A percentile compares a stretch with the other conserved stretches of the same genome.
Evolutionary conservation across 2,329 filamentous ascomycete species (phyloP).

Genomic region (Sporothrix euskadiensis): DNA sequence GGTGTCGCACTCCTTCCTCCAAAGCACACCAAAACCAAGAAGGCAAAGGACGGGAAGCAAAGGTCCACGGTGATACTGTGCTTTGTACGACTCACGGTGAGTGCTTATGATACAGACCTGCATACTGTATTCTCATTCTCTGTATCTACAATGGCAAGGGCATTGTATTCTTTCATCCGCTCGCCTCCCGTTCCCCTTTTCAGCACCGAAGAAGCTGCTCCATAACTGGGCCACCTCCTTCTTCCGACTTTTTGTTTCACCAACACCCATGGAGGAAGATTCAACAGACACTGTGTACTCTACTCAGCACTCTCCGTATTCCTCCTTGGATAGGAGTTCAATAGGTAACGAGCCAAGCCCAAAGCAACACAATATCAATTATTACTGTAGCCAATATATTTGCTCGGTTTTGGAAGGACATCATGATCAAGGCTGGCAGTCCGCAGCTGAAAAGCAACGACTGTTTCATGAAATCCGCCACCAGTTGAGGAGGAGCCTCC

Average conservation of each 20-base stretch:
- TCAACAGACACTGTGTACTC: background rate
- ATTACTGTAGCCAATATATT: background rate
- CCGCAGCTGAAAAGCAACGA: conserved; percentile 4
- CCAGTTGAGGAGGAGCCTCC: background rate
- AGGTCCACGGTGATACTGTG: background rate
- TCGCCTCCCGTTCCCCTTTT: background rate
- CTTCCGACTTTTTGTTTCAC: background rate
- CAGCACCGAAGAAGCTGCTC: background rate
- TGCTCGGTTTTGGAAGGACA: background rate
- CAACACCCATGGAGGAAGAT: background rate
- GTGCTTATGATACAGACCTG: background rate
- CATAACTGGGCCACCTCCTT: background rate
- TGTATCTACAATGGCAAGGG: background rate
- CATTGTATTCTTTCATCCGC: background rate
- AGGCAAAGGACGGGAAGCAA: background rate
- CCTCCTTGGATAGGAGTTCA: background rate
- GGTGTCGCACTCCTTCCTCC: background rate
- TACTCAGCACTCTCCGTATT: background rate
- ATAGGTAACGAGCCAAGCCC: background rate
- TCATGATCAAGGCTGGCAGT: background rate
- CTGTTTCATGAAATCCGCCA: background rate
- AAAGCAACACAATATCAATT: background rate
- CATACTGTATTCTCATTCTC: background rate
- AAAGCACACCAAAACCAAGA: background rate
- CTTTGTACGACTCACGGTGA: background rate